Base-by-base conservation (phyloP, 2,329 filamentous ascomycete genomes). In the Pestalotiopsis sp. region DNA sequence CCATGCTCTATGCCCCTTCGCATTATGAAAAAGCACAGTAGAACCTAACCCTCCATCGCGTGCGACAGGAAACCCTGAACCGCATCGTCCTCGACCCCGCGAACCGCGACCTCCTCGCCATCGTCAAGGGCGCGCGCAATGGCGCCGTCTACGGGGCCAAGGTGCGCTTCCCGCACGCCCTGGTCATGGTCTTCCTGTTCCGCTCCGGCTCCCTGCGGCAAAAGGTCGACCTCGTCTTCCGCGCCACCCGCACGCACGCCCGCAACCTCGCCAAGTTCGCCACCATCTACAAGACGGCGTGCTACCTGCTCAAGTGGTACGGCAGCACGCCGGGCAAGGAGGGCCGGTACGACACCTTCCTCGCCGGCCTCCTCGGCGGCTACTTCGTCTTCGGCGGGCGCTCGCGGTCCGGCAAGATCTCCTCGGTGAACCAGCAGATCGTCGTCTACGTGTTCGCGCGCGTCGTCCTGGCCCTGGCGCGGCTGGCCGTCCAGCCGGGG, bases 181-280 rank as follows among this genome's bases (percentile, higher is more conserved):
- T 99, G 73, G 96, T 99, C 64, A 99, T 99, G 95, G 94, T 98
- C 73, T 92, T 98, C 74, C 89, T 99, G 73, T 99, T 99, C 85
- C 93, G 96, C 73, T 94, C 92, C 10, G 96, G 95, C 82, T 92
- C 92, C 86, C 79, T 97, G 74, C 90, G 89, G 67, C 89, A 97
- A 78, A 98, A 98, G 81, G 77, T 88, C 71, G 81, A 82, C 67
- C 88, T 97, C 65, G 90, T 99, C 72, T 85, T 95, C 76, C 91
- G 92, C 79, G 95, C 96, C 11, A 99, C 96, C 9, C 89, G 88
- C 75, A 94, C 93, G 74, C 96, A 99, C 81, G 96, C 96, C 68
- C 89, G 88, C 70, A 99, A 98, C 81, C 89, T 99, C 56, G 94
- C 94, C 71, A 91, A 91, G 75, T 99, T 98, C 79, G 95, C 95